These are phyloP conservation scores for Pholiota molesta DNA, from an alignment of 768 basidiomycete genomes.

Conservation along the genomic window DNA sequence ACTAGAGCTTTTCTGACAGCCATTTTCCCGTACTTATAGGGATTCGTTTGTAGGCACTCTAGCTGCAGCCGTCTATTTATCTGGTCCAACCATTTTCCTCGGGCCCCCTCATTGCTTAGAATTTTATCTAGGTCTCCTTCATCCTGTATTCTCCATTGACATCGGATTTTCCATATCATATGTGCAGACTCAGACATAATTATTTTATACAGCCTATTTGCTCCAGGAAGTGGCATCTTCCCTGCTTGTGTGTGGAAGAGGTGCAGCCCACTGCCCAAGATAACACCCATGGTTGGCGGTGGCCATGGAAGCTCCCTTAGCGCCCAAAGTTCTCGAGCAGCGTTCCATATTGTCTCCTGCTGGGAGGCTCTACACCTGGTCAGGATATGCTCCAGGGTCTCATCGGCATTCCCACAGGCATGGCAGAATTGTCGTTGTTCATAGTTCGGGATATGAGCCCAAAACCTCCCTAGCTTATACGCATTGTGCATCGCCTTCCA, in stretches of 20 bases:
- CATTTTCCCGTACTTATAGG: conserved; percentile 11
- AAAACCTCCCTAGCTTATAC: neutral
- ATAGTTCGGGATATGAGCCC: neutral
- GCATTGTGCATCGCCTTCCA: neutral
- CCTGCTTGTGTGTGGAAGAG: neutral
- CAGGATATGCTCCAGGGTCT: neutral
- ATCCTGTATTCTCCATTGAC: conserved; percentile 23
- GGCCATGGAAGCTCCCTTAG: neutral
- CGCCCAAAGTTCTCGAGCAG: neutral
- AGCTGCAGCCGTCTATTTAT: conserved; percentile 22
- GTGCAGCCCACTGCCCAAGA: conserved; percentile 15
- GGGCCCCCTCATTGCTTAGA: conserved; percentile 1
- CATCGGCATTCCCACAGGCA: neutral
- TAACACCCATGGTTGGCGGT: conserved; percentile 13
- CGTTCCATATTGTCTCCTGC: neutral
- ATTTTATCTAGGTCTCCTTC: conserved; percentile 8
- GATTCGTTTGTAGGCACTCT: conserved; percentile 19
- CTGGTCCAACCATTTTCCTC: conserved; percentile 18
- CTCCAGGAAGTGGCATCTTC: conserved; percentile 3
- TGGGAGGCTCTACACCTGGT: neutral
- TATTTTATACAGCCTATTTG: conserved; percentile 19
- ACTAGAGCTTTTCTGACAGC: conserved; percentile 16
- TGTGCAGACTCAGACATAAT: conserved; percentile 29
- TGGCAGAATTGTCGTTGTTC: neutral
- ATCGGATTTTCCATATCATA: conserved; percentile 30